phyloP scores from a whole-genome alignment of 495 filamentous ascomycete genomes.

The Daldinia grandis region DNA sequence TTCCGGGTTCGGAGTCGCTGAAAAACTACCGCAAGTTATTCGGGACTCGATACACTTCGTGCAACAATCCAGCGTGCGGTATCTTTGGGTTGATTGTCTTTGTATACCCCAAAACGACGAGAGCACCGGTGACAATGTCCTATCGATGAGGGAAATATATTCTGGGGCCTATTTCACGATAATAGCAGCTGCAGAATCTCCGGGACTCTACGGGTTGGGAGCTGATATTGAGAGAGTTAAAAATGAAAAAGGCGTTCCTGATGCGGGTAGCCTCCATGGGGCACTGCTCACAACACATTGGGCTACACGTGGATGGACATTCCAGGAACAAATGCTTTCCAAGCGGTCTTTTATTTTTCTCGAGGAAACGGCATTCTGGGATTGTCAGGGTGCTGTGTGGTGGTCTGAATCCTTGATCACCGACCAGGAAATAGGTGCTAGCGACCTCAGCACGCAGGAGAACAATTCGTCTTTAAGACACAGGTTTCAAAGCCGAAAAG shows the following conservation, averaged over 20 bases:
- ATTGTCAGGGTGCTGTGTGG: not conserved
- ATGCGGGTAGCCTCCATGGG: not conserved
- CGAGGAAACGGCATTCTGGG: not conserved
- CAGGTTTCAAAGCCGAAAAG: no score
- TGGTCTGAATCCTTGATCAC: not conserved
- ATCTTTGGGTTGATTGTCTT: not conserved
- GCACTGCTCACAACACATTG: not conserved
- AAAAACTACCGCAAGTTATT: not conserved
- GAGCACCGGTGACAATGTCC: not conserved
- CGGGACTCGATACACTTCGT: not conserved
- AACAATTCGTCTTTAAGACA: no score
- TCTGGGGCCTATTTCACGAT: not conserved
- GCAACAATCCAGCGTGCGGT: not conserved
- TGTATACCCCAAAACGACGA: not conserved
- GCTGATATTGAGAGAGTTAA: not conserved
- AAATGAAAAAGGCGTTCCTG: not conserved
- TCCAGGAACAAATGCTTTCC: not conserved
- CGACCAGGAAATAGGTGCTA: not conserved
- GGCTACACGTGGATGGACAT: not conserved
- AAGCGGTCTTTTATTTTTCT: not conserved
- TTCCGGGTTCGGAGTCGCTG: not conserved
- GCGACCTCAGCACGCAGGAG: not conserved
- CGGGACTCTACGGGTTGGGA: not conserved
- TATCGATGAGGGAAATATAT: not conserved
- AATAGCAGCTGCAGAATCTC: not conserved